phyloP scores from a whole-genome alignment of 306 rosid species.

The Medicago arabica region DNA sequence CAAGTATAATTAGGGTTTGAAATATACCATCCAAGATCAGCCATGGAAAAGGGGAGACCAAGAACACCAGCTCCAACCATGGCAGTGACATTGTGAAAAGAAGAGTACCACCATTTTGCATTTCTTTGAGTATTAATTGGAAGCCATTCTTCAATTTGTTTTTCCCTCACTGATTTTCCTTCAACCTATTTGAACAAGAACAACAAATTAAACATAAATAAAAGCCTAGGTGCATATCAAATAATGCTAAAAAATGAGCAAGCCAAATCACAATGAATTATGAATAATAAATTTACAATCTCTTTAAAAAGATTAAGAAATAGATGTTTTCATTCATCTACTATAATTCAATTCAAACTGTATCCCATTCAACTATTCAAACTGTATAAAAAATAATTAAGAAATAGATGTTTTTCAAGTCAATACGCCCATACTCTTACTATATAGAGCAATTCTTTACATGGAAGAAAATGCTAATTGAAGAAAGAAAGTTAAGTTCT shows the following conservation, averaged over 20 bases:
- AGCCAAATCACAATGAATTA: no score
- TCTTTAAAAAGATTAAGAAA: no score
- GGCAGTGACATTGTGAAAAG: conserved; percentile 89
- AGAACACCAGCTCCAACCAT: conserved; percentile 94
- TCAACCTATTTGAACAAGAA: conserved; percentile 38
- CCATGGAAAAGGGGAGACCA: conserved; percentile 74
- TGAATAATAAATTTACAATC: no score
- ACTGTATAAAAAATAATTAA: no score
- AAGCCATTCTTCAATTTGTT: conserved; percentile 74
- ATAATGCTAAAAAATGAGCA: neutral
- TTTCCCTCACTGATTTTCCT: conserved; percentile 47
- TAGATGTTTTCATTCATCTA: no score
- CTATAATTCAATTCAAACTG: no score
- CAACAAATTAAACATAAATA: neutral
- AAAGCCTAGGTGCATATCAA: neutral
- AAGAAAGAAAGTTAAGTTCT: no score
- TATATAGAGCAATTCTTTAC: no score
- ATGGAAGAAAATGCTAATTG: no score
- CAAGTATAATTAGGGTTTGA: conserved; percentile 9
- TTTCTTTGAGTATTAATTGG: conserved; percentile 76
- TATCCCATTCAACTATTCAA: no score
- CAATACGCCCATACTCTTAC: no score
- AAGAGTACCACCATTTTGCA: conserved; percentile 91
- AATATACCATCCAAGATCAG: conserved; percentile 74
- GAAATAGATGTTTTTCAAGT: no score